Conservation (phyloP, 2,329 filamentous ascomycete species). For the Neofusicoccum laricinum region DNA sequence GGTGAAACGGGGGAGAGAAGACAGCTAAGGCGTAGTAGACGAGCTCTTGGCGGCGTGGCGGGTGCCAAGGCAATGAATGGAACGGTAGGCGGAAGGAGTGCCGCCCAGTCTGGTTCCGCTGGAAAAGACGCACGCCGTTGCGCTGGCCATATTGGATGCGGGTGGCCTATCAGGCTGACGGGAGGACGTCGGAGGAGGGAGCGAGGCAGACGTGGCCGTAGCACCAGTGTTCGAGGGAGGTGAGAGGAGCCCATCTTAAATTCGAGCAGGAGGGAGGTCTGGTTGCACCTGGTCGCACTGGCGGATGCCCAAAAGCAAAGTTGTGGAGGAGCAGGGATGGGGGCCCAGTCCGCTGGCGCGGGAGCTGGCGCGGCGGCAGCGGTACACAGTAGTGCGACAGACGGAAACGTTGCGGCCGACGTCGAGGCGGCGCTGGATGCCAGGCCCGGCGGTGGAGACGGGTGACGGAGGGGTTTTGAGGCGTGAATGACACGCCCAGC, state of each 20-base stretch:
- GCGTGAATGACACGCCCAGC: too few relatives aligned
- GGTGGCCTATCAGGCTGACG: background rate
- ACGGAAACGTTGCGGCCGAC: background rate
- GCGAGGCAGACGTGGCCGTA: background rate
- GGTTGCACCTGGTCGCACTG: too few relatives aligned
- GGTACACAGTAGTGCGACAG: background rate
- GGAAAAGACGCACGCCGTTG: background rate
- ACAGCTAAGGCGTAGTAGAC: background rate
- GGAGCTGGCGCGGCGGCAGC: conserved; percentile 10
- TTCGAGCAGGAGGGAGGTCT: too few relatives aligned
- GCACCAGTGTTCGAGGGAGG: background rate
- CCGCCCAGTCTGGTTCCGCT: background rate
- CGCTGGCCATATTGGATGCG: background rate
- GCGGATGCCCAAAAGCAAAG: background rate
- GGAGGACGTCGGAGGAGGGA: background rate
- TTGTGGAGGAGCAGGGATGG: conserved; percentile 7
- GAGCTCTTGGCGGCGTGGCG: background rate
- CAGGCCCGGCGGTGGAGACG: background rate
- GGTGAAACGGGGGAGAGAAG: background rate
- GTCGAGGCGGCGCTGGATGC: background rate
- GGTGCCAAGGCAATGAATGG: background rate
- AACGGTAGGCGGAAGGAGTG: background rate
- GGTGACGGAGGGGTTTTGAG: too few relatives aligned
- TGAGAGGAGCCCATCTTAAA: background rate
- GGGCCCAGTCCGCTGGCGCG: conserved; percentile 8